A percentile compares a stretch with the other conserved stretches of the same genome.
Conservation (phyloP, 306 rosid species). For the Parietaria judaica region DNA sequence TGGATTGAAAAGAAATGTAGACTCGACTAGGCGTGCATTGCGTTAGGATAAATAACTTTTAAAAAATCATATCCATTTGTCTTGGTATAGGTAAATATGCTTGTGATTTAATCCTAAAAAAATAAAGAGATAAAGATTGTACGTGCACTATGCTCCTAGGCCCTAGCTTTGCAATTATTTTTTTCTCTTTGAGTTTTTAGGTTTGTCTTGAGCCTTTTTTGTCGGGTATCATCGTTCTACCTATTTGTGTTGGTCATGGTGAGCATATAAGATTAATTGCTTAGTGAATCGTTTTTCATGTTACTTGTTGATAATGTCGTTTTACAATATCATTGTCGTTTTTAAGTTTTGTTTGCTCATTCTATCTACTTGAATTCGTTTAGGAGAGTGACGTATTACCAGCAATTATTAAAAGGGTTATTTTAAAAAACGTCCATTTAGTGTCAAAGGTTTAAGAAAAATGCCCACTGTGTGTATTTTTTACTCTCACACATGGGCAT, state of each 20-base stretch:
- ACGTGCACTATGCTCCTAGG: not conserved
- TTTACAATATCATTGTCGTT: too few species aligned
- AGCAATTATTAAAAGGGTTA: too few species aligned
- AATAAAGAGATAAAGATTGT: not conserved
- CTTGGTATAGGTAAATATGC: slow-evolving; percentile 9
- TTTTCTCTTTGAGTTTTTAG: not conserved
- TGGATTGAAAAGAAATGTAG: slow-evolving; percentile 22
- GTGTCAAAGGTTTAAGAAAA: too few species aligned
- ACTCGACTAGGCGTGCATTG: slow-evolving; percentile 34
- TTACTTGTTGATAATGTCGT: too few species aligned
- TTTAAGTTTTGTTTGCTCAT: too few species aligned
- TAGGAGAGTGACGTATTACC: too few species aligned
- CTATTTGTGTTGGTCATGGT: not conserved
- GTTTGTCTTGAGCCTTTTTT: not conserved
- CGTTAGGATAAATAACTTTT: not conserved
- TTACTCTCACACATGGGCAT: too few species aligned
- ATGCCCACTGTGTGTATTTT: too few species aligned
- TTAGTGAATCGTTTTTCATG: too few species aligned
- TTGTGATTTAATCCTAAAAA: not conserved
- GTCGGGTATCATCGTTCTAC: not conserved
- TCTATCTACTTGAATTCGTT: too few species aligned
- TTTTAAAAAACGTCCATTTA: too few species aligned
- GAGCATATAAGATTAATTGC: too few species aligned
- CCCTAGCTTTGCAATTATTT: not conserved
- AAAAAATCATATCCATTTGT: slow-evolving; percentile 24